Conservation (phyloP, 2,329 filamentous ascomycete species). For the Aspergillus texensis region DNA sequence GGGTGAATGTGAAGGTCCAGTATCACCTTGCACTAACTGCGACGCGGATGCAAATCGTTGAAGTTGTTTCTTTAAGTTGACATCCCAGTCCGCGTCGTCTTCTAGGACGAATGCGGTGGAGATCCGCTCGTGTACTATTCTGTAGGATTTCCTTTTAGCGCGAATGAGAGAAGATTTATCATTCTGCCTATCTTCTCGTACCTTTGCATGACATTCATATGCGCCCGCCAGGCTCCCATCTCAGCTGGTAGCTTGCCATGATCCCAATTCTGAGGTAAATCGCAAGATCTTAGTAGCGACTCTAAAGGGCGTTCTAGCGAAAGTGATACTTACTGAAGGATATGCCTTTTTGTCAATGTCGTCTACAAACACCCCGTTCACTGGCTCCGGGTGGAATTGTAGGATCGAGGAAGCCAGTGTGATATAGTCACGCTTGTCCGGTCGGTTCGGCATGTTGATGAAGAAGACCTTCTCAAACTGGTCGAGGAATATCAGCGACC, state of each 20-base stretch:
- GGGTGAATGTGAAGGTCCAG: slow-evolving; percentile 16
- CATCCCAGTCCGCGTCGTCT: slow-evolving; percentile 45
- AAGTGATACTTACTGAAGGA: neutral
- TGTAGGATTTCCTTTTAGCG: neutral
- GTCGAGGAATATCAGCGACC: no score
- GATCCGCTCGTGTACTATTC: slow-evolving; percentile 39
- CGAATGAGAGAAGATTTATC: neutral
- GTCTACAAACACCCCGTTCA: no score
- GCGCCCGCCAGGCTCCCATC: no score
- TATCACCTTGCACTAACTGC: slow-evolving; percentile 25
- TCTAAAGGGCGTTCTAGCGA: neutral
- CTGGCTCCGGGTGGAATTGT: no score
- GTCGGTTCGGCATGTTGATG: no score
- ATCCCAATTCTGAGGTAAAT: no score
- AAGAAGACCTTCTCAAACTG: no score
- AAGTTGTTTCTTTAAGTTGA: slow-evolving; percentile 36
- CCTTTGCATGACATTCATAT: no score
- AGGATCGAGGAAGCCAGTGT: no score
- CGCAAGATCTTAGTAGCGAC: neutral
- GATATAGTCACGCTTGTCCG: no score
- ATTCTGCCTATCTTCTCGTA: neutral
- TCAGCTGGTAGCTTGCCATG: no score
- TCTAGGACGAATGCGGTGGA: slow-evolving; percentile 38
- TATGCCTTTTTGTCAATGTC: no score
- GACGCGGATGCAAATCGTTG: slow-evolving; percentile 34